Evolutionary conservation across 2,329 filamentous ascomycete genomes (phyloP), one percentile per base, ranked within the genome.

Genomic region (Bipolaris sorokiniana): DNA sequence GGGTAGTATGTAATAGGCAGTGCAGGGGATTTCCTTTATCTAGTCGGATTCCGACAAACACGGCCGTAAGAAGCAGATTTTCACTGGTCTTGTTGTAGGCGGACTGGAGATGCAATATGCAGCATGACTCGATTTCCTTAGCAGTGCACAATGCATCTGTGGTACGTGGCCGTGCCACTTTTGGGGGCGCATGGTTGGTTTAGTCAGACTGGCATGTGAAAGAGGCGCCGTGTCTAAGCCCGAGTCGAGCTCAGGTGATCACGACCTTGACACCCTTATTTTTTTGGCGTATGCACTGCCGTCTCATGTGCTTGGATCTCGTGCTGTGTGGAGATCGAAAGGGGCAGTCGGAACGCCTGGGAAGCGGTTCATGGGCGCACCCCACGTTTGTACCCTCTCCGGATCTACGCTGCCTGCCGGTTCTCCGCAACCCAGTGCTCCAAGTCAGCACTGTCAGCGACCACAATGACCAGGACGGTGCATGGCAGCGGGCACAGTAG

Each of bases 221-320:
- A 38, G n/a, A 54, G 33, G 50, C 54, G 33, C 23, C 20, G 47
- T 26, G 23, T 54, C 31, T 44, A 36, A 57, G 38, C 28, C 36
- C 18, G 44, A 16, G 5, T 28, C 22, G 15, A 40, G 44, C 33
- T 18, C 49, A 45, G 40, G 34, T 57, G 54, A 48, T 33, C 44
- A 47, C 20, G 38, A 37, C 44, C 34, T 37, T 42, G 13, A 56
- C 54, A 37, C 54, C 37, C 49, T 44, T 53, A n/a, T 48, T 18
- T 48, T 48, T 40, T 45, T 45, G 37, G 47, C 22, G 45, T 28
- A 38, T 48, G 46, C 33, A 31, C 26, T 36, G 28, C 16, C 50
- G 45, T 48, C 44, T 59, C 40, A 59, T 62, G 66, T 61, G 59
- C 40, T 46, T 54, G 56, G 23, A 47, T 56, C 66, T 60, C 64